Conservation (phyloP, 2,329 filamentous ascomycete genomes). For the Periconia sp. region DNA sequence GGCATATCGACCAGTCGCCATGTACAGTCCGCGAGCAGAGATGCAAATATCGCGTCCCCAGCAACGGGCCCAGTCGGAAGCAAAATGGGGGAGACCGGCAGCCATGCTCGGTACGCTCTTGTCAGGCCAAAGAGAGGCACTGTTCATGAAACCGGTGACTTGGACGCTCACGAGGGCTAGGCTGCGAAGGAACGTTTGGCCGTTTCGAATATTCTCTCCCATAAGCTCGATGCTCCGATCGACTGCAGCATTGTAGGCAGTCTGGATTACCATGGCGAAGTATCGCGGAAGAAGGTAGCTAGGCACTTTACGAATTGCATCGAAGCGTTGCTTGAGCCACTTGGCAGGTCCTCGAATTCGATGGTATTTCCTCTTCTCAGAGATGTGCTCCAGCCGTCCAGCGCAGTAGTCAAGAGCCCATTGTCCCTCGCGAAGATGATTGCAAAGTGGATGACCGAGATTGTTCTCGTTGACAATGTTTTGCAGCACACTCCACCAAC, state of each 20-base stretch:
- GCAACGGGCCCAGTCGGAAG: constrained; percentile 91
- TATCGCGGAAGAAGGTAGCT: constrained; percentile 91
- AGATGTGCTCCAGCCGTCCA: constrained; percentile 75
- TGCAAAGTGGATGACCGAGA: constrained; percentile 89
- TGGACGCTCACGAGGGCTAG: constrained; percentile 92
- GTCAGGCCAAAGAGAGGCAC: constrained; percentile 86
- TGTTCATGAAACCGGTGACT: constrained; percentile 86
- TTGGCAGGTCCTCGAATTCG: constrained; percentile 69
- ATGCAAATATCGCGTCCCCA: constrained; percentile 99
- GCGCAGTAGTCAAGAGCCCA: constrained; percentile 93
- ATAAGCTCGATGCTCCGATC: constrained; percentile 80
- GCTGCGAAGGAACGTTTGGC: constrained; percentile 87
- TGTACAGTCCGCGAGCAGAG: constrained; percentile 86
- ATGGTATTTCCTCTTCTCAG: constrained; percentile 66
- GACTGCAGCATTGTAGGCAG: constrained; percentile 84
- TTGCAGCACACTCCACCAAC: constrained; percentile 94
- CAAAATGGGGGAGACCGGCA: constrained; percentile 92
- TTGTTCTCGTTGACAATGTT: constrained; percentile 87
- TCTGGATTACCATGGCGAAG: constrained; percentile 87
- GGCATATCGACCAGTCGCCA: constrained; percentile 85
- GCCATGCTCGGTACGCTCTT: constrained; percentile 86
- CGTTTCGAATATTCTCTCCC: constrained; percentile 75
- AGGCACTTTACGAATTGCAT: constrained; percentile 83
- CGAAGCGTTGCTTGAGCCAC: constrained; percentile 86
- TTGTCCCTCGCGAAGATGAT: constrained; percentile 87